Percentiles rank a stretch among this genome's conserved stretches.
Evolutionary conservation across 306 rosid genomes (phyloP).

Genomic region (Cajanus cajan): DNA sequence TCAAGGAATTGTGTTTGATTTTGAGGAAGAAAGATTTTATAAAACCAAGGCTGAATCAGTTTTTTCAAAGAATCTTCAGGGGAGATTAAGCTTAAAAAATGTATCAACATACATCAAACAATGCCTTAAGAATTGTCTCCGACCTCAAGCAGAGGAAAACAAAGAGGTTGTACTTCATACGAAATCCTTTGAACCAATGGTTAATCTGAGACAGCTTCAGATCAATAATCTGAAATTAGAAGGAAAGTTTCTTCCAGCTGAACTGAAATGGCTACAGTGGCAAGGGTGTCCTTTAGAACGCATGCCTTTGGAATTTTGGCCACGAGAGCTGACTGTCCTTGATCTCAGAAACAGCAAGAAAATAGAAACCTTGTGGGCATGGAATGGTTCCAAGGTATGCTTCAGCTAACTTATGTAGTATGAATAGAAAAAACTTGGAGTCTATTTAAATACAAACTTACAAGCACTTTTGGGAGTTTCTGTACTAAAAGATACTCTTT

Average conservation of each 20-base stretch:
- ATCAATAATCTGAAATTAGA: slow-evolving; percentile 49
- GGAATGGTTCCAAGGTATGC: slow-evolving; percentile 27
- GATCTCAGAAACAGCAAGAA: slow-evolving; percentile 55
- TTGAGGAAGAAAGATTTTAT: neutral
- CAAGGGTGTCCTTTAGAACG: slow-evolving; percentile 48
- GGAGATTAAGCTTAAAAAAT: neutral
- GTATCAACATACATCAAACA: neutral
- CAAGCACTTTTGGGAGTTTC: no score
- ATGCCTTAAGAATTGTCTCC: neutral
- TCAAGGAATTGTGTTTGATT: slow-evolving; percentile 58
- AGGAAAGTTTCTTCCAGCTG: slow-evolving; percentile 54
- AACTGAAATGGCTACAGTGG: slow-evolving; percentile 73
- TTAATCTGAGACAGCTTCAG: slow-evolving; percentile 51
- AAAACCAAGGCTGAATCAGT: slow-evolving; percentile 18
- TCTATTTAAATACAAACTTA: no score
- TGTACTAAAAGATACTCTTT: no score
- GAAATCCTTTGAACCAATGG: slow-evolving; percentile 45
- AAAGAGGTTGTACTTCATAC: slow-evolving; percentile 32
- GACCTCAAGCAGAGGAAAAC: slow-evolving; percentile 30
- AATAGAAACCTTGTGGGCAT: slow-evolving; percentile 40
- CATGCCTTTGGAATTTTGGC: slow-evolving; percentile 46
- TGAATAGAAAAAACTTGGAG: neutral
- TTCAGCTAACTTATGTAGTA: neutral
- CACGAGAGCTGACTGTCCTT: slow-evolving; percentile 54
- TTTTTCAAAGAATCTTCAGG: slow-evolving; percentile 4